Percentiles rank a stretch among this genome's conserved stretches.
Evolutionary conservation across 2,329 filamentous ascomycete species (phyloP).

Genomic region (Sphaerulina vaccinii): DNA sequence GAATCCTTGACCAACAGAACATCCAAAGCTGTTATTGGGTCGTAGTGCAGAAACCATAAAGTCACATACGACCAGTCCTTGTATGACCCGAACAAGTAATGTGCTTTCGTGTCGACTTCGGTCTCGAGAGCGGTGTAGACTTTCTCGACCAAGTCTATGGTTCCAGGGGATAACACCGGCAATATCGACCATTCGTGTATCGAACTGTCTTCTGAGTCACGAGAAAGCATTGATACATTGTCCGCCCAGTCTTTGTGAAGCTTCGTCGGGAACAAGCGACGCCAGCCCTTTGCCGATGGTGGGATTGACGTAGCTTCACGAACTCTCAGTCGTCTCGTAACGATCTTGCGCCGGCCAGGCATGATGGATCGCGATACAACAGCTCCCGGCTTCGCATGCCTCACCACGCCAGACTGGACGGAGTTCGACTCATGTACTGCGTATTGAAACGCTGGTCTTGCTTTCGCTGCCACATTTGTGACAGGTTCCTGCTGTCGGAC

Average conservation of each 20-base stretch:
- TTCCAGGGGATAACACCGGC: neutral
- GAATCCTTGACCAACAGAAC: slow-evolving; percentile 45
- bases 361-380: no score
- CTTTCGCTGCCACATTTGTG: no score
- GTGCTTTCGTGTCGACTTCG: no score
- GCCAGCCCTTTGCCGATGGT: neutral
- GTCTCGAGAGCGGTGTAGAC: neutral
- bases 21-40: slow-evolving; percentile 39
- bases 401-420: no score
- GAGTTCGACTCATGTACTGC: no score
- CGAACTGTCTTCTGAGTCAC: no score
- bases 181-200: no score
- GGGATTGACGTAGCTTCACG: neutral
- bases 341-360: no score
- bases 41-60: slow-evolving; percentile 47
- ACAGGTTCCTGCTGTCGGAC: no score
- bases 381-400: no score
- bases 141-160: slow-evolving; percentile 1
- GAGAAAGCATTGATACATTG: neutral
- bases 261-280: no score
- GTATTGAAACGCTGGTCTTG: no score
- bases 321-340: neutral
- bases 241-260: neutral
- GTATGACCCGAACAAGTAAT: neutral
- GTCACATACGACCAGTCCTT: neutral